Evolutionary conservation across 805 yeast species (phyloP).

Genomic region (Candida alai): DNA sequence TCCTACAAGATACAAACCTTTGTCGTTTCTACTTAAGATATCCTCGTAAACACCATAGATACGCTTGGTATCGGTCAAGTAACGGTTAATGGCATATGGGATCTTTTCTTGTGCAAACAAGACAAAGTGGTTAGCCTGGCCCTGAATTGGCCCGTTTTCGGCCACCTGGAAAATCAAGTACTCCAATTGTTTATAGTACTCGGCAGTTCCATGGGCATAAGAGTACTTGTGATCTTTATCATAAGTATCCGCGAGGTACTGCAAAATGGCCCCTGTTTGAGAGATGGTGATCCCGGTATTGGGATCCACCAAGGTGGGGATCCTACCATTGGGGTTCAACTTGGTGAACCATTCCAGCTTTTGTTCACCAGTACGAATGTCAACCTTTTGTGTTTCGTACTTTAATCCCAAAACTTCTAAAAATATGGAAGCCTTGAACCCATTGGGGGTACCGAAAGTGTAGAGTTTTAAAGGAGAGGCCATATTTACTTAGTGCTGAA

Average conservation of each 20-base stretch:
- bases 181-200: constrained; percentile 51
- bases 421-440: constrained; percentile 37
- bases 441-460: constrained; percentile 41
- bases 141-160: constrained; percentile 52
- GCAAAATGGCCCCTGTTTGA: constrained; percentile 62
- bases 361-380: constrained; percentile 41
- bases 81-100: constrained; percentile 53
- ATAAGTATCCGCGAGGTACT: constrained; percentile 56
- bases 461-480: constrained; percentile 14
- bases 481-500: too few relatives aligned
- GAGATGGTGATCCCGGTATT: constrained; percentile 44
- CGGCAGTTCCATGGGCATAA: constrained; percentile 30
- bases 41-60: constrained; percentile 52
- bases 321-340: constrained; percentile 60
- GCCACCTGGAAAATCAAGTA: constrained; percentile 57
- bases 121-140: constrained; percentile 52
- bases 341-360: constrained; percentile 56
- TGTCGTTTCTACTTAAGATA: constrained; percentile 47
- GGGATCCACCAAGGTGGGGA: constrained; percentile 49
- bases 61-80: constrained; percentile 47
- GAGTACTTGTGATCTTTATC: constrained; percentile 50
- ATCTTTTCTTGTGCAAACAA: constrained; percentile 46
- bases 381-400: constrained; percentile 39
- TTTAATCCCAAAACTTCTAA: constrained; percentile 41
- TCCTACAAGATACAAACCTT: constrained; percentile 49